Evolutionary conservation across 2,329 filamentous ascomycete species (phyloP).

Genomic region (Pseudogymnoascus sp.): DNA sequence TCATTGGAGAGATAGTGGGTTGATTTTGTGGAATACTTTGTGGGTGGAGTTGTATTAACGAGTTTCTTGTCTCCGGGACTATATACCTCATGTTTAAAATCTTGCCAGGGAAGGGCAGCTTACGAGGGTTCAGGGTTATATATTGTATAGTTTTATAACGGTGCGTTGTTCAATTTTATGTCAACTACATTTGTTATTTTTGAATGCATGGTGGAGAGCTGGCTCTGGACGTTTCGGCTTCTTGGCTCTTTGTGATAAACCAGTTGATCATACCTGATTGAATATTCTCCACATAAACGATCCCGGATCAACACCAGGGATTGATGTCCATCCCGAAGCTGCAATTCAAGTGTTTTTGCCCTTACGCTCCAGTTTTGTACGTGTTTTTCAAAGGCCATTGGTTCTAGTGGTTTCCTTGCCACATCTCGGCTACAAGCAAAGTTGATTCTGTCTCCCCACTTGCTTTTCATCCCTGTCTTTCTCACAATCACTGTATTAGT

Average conservation of each 20-base stretch:
- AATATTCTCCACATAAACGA: neutral
- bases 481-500: neutral
- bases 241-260: neutral
- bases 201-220: neutral
- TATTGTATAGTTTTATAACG: neutral
- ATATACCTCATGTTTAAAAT: neutral
- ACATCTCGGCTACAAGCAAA: too few species aligned
- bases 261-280: neutral
- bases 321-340: neutral
- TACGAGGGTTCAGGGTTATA: neutral
- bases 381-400: neutral
- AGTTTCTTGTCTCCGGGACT: neutral
- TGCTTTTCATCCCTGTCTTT: neutral
- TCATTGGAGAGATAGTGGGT: neutral
- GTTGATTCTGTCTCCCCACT: neutral
- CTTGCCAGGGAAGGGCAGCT: neutral
- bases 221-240: neutral
- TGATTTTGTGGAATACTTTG: neutral
- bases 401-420: neutral
- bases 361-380: neutral
- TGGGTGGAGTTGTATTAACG: conserved; percentile 4
- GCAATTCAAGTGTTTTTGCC: neutral
- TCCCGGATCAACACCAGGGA: neutral
- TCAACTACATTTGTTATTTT: neutral
- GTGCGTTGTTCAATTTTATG: neutral